phyloP scores from a whole-genome alignment of 1,284 basidiomycete species.

The Earliella scabrosa region DNA sequence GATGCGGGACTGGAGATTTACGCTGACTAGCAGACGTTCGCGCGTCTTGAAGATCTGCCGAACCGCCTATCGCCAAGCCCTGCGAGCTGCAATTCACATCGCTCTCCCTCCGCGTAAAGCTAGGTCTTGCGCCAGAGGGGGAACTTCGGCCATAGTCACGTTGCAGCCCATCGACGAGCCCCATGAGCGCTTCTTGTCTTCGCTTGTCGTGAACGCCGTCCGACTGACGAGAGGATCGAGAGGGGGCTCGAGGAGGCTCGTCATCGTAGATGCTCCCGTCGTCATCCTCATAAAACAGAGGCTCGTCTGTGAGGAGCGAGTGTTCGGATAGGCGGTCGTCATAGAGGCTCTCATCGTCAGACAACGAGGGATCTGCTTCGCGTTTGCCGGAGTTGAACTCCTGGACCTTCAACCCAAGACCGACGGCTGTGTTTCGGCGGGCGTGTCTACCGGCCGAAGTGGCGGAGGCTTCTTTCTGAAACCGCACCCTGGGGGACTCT shows the following conservation, averaged over 20 bases:
- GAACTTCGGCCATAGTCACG: constrained; percentile 16
- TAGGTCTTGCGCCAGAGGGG: not conserved
- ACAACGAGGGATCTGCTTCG: not conserved
- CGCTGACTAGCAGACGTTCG: not conserved
- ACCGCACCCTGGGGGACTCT: not conserved
- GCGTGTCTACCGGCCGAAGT: not conserved
- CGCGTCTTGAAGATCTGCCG: constrained; percentile 31
- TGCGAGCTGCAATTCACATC: constrained; percentile 36
- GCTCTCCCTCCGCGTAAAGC: constrained; percentile 23
- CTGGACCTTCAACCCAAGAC: constrained; percentile 23
- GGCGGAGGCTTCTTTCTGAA: not conserved
- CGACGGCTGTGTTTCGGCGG: constrained; percentile 8
- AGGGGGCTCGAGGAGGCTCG: not conserved
- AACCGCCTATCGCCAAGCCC: constrained; percentile 44
- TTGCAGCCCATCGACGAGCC: constrained; percentile 47
- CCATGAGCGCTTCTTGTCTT: constrained; percentile 43
- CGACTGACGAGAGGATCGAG: not conserved
- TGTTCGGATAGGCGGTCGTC: constrained; percentile 23
- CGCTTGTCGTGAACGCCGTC: constrained; percentile 31
- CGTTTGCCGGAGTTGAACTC: constrained; percentile 3
- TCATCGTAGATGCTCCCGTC: constrained; percentile 21
- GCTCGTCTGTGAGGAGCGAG: constrained; percentile 22
- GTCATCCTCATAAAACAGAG: too few relatives aligned
- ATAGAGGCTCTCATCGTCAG: constrained; percentile 24
- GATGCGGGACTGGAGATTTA: not conserved